Evolutionary conservation across 495 filamentous ascomycete species (phyloP).

Genomic region (Penicillium verhagenii): DNA sequence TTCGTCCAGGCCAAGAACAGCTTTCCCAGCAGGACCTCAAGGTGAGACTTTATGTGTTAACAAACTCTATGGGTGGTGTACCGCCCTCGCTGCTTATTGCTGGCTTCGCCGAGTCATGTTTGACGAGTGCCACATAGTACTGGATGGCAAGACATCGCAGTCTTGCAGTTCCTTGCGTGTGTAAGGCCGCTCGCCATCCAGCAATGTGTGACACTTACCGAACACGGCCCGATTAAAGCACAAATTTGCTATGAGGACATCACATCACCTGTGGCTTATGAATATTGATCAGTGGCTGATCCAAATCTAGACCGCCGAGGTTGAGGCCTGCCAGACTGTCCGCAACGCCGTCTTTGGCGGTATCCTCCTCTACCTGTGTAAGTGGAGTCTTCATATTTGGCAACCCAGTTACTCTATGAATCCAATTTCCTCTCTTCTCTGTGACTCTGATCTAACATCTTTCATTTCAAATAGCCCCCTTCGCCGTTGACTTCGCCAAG

Average conservation of each 20-base stretch:
- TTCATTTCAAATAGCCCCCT: conserved; percentile 59
- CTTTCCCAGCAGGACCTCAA: conserved; percentile 49
- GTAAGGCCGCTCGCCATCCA: no score
- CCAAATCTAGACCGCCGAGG: conserved; percentile 56
- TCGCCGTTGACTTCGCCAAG: conserved; percentile 72
- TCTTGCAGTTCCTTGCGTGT: no score
- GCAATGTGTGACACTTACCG: no score
- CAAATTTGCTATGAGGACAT: no score
- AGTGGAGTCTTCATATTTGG: conserved; percentile 26
- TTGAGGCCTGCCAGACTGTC: conserved; percentile 66
- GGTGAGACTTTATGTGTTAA: no score
- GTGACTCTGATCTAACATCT: not conserved
- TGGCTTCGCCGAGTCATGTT: no score
- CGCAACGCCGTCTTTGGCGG: conserved; percentile 60
- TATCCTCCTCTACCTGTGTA: conserved; percentile 81
- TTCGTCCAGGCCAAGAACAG: conserved; percentile 40
- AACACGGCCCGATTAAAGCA: no score
- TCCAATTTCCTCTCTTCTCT: not conserved
- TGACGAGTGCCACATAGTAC: no score
- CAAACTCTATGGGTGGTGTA: no score
- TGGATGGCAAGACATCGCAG: no score
- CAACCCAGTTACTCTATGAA: conserved; percentile 7
- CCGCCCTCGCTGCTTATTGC: no score
- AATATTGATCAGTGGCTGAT: conserved; percentile 1
- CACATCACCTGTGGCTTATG: not conserved